Evolutionary conservation across 352 stramenopile genomes (phyloP).

Genomic region (Globisporangium barbulae): DNA sequence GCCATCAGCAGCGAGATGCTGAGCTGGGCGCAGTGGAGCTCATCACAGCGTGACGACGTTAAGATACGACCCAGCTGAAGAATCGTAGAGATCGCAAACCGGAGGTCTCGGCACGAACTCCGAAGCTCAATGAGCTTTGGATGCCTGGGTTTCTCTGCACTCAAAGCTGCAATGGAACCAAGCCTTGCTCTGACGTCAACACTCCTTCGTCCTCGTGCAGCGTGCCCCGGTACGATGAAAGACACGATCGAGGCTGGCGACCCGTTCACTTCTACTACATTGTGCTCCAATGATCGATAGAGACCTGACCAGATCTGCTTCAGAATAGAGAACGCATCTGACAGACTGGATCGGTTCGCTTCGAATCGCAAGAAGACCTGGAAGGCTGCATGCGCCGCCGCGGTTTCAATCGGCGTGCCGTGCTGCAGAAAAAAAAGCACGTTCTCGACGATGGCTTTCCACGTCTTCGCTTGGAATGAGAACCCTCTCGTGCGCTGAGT

Average conservation of each 20-base stretch:
- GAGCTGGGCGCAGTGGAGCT: constrained; percentile 2
- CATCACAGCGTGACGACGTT: neutral
- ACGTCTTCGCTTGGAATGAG: neutral
- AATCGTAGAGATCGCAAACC: constrained; percentile 2
- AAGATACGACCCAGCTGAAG: constrained; percentile 11
- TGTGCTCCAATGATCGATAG: constrained; percentile 4
- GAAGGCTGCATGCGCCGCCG: constrained; percentile 11
- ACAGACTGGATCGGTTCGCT: neutral
- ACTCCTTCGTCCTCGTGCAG: neutral
- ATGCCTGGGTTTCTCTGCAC: neutral
- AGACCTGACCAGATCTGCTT: constrained; percentile 14
- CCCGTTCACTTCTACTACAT: neutral
- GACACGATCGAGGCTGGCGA: neutral
- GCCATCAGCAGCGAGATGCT: constrained; percentile 14
- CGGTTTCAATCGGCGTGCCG: neutral
- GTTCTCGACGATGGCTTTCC: constrained; percentile 13
- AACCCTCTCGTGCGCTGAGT: neutral
- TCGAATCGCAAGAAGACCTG: constrained; percentile 2
- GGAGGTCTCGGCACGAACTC: neutral
- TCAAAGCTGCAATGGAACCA: neutral
- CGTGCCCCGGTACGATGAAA: neutral
- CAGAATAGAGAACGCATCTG: constrained; percentile 3
- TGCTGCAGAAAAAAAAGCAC: constrained; percentile 15
- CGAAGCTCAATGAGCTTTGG: neutral
- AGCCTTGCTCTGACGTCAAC: neutral